Conservation (phyloP, 495 filamentous ascomycete genomes). For the Hypoxylon cercidicola region DNA sequence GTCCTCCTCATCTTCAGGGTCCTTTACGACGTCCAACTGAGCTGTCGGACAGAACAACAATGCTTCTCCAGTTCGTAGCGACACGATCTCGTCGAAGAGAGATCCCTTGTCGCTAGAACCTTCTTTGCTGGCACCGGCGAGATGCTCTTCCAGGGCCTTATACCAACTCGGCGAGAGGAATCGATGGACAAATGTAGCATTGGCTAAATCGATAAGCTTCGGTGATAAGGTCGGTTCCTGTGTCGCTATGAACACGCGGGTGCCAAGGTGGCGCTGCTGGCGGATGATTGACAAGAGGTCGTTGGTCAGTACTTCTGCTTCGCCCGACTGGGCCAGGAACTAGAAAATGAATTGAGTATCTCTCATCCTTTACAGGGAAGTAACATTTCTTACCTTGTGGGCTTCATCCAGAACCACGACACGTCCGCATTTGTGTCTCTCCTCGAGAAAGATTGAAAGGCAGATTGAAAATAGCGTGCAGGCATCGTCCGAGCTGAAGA, state of each 20-base stretch:
- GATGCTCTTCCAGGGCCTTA: constrained; percentile 56
- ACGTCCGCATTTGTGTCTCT: constrained; percentile 47
- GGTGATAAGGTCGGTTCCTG: constrained; percentile 72
- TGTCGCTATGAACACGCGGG: constrained; percentile 67
- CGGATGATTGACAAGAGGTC: constrained; percentile 65
- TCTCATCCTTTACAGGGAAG: neutral
- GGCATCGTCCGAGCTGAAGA: constrained; percentile 63
- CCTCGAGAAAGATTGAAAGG: constrained; percentile 60
- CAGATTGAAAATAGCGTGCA: constrained; percentile 68
- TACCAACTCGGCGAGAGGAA: constrained; percentile 70
- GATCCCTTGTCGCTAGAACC: neutral
- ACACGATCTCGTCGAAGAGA: constrained; percentile 67
- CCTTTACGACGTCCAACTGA: constrained; percentile 53
- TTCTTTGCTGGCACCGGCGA: constrained; percentile 33
- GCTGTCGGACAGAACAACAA: constrained; percentile 73
- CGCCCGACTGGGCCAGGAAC: constrained; percentile 58
- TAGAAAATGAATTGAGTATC: constrained; percentile 36
- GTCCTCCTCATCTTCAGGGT: neutral
- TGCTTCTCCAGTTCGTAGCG: constrained; percentile 69
- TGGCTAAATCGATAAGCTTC: constrained; percentile 64
- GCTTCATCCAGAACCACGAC: constrained; percentile 57
- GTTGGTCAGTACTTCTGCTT: constrained; percentile 61
- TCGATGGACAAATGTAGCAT: constrained; percentile 68
- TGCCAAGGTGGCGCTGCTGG: constrained; percentile 66
- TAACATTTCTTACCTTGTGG: constrained; percentile 42